Percentiles rank a stretch among this genome's conserved stretches.
phyloP scores from a whole-genome alignment of 768 basidiomycete genomes.

The Boletus tomentosulus region DNA sequence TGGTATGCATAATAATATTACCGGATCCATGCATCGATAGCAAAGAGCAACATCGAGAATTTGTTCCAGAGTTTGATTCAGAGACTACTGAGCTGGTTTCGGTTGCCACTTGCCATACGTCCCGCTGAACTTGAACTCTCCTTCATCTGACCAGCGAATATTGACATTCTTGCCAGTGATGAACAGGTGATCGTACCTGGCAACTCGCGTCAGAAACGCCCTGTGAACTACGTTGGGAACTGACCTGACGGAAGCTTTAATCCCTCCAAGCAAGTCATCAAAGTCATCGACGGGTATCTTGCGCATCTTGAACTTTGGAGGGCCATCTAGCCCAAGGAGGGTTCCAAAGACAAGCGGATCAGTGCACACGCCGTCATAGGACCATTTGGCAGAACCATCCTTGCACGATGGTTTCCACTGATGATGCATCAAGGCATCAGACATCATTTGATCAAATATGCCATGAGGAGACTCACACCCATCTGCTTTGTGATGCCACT shows the following conservation, averaged over 20 bases:
- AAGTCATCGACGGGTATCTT: conserved; percentile 39
- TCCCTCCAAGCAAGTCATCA: conserved; percentile 28
- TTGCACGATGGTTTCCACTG: conserved; percentile 54
- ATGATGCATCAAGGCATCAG: background rate
- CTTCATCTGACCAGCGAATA: conserved; percentile 42
- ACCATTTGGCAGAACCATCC: conserved; percentile 42
- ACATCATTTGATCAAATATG: background rate
- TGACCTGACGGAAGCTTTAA: conserved; percentile 37
- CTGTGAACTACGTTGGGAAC: background rate
- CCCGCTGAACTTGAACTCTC: conserved; percentile 58
- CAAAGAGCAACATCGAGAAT: background rate
- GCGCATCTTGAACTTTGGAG: conserved; percentile 49
- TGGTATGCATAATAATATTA: background rate
- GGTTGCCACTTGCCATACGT: conserved; percentile 34
- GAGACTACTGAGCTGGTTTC: background rate
- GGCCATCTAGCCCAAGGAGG: conserved; percentile 39
- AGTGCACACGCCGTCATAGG: conserved; percentile 49
- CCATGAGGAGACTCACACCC: conserved; percentile 23
- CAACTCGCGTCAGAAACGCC: background rate
- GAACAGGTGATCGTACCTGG: conserved; percentile 38
- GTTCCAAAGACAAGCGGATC: conserved; percentile 46
- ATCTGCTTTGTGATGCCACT: conserved; percentile 53
- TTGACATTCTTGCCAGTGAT: conserved; percentile 42
- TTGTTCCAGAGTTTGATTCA: background rate
- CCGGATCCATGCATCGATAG: background rate